Evolutionary conservation across 352 stramenopile genomes (phyloP), one percentile per base, ranked within the genome.

Genomic region (Globisporangium heterothallicum): DNA sequence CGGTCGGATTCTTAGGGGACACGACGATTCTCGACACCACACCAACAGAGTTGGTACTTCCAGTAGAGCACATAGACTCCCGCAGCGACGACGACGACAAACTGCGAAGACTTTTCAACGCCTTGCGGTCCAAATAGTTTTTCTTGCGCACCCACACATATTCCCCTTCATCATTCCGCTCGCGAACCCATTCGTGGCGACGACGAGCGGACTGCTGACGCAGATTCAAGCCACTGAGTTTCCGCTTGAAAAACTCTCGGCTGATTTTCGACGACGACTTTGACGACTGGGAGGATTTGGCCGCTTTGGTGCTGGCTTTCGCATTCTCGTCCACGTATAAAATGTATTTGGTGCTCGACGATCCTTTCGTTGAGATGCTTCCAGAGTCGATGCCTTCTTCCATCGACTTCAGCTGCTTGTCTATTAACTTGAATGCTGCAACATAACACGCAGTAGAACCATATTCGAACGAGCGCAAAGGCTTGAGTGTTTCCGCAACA

Each of bases 111-210:
- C 53, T 78, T 59, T 78, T 85, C 16, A 94, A 71, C 14, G 68
- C 70, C 51, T 81, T 84, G 32, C 78, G 77, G 62, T 93, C 83
- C 48, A 91, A 61, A 2, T 67, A 71, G 55, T 87, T 66, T 59
- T 90, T 91, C 56, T 89, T 83, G 1, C 83, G 61, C n/a, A 88
- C 70, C 83, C 85, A 92, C 16, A 92, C 79, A n/a, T 92, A 65
- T 21, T 89, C 54, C 14, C 86, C 78, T 4, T 89, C 74, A 14
- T 86, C 72, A 43, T 94, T 90, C 16, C 71, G 64, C 50, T 88
- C 57, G 6, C 87, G 72, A 9, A 81, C 72, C 87, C 87, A 96
- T 43, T 95, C 78, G 41, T 94, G 82, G 21, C 87, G 79, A 6
- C 86, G 72, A 4, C 87, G 77, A 10, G 87, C 87, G 3, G 80